Percentiles rank a stretch among this genome's conserved stretches.
Conservation (phyloP, 768 basidiomycete genomes). For the Jaapia argillacea region DNA sequence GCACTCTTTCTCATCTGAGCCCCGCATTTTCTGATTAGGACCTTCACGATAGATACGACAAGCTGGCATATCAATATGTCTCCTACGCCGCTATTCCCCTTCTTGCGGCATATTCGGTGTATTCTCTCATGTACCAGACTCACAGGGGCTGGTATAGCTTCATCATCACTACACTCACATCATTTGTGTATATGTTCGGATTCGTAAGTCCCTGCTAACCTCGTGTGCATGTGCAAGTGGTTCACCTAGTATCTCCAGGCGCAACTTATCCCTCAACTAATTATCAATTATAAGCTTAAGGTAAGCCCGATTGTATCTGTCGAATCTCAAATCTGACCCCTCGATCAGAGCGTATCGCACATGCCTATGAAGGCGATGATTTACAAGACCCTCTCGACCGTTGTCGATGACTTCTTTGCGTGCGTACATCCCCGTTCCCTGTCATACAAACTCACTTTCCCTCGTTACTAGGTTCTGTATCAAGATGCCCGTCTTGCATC, state of each 20-base stretch:
- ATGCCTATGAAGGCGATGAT: slow-evolving; percentile 99
- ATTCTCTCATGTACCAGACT: slow-evolving; percentile 73
- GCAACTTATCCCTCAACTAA: slow-evolving; percentile 78
- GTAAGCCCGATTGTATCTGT: slow-evolving; percentile 25
- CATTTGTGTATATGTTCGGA: slow-evolving; percentile 94
- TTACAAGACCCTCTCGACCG: slow-evolving; percentile 85
- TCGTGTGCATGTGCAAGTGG: slow-evolving; percentile 8
- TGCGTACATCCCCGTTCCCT: slow-evolving; percentile 20
- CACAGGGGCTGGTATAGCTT: slow-evolving; percentile 97
- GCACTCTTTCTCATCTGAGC: slow-evolving; percentile 14
- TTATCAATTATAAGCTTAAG: slow-evolving; percentile 98
- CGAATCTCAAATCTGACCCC: background rate
- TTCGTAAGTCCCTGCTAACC: slow-evolving; percentile 57
- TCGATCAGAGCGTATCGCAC: slow-evolving; percentile 78
- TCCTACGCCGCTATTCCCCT: slow-evolving; percentile 82
- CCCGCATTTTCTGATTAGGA: slow-evolving; percentile 1
- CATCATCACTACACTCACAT: slow-evolving; percentile 84
- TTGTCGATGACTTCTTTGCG: slow-evolving; percentile 91
- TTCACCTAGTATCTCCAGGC: slow-evolving; percentile 36
- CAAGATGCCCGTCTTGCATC: slow-evolving; percentile 93
- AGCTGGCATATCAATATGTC: slow-evolving; percentile 90
- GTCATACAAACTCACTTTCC: background rate
- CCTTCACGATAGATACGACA: slow-evolving; percentile 59
- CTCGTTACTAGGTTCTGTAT: slow-evolving; percentile 67
- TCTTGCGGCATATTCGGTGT: slow-evolving; percentile 65